Conservation (phyloP, 331 rosid species). For the Quercus phellos region DNA sequence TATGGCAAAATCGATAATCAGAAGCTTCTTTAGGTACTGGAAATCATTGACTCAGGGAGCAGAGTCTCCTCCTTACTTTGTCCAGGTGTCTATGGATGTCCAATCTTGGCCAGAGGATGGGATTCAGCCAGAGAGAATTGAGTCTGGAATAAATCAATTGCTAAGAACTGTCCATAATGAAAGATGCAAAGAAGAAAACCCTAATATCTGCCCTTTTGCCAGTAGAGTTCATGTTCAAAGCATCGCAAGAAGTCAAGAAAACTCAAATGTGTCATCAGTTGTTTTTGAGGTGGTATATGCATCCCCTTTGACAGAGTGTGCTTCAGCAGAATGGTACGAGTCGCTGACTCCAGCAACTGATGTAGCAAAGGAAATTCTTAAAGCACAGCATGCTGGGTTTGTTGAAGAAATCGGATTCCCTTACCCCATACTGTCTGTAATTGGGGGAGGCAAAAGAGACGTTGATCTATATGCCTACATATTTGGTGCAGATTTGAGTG, state of each 20-base stretch:
- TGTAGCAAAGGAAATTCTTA: slow-evolving; percentile 83
- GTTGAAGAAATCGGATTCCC: slow-evolving; percentile 74
- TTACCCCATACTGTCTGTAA: slow-evolving; percentile 77
- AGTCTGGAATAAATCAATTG: slow-evolving; percentile 80
- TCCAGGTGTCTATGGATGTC: slow-evolving; percentile 94
- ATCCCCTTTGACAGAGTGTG: slow-evolving; percentile 61
- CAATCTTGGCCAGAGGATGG: slow-evolving; percentile 91
- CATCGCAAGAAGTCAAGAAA: slow-evolving; percentile 86
- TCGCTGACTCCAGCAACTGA: slow-evolving; percentile 93
- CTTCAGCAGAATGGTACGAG: slow-evolving; percentile 66
- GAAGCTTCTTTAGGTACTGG: slow-evolving; percentile 71
- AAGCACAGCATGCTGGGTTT: slow-evolving; percentile 57
- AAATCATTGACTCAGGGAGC: slow-evolving; percentile 83
- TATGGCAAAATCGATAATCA: slow-evolving; percentile 43
- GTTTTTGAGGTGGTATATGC: slow-evolving; percentile 89
- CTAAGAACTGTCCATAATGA: slow-evolving; percentile 69
- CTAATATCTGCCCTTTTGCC: slow-evolving; percentile 56
- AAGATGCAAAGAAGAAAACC: slow-evolving; percentile 59
- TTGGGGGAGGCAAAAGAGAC: slow-evolving; percentile 93
- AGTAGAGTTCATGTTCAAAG: slow-evolving; percentile 97
- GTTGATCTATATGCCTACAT: slow-evolving; percentile 85
- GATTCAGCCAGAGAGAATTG: slow-evolving; percentile 93
- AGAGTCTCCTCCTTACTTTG: slow-evolving; percentile 94
- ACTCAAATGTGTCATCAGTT: slow-evolving; percentile 52
- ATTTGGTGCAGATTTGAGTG: slow-evolving; percentile 88